Percentiles rank a stretch among this genome's conserved stretches.
phyloP scores from a whole-genome alignment of 805 yeast genomes.

The Helenozyma rhizophorensis region DNA sequence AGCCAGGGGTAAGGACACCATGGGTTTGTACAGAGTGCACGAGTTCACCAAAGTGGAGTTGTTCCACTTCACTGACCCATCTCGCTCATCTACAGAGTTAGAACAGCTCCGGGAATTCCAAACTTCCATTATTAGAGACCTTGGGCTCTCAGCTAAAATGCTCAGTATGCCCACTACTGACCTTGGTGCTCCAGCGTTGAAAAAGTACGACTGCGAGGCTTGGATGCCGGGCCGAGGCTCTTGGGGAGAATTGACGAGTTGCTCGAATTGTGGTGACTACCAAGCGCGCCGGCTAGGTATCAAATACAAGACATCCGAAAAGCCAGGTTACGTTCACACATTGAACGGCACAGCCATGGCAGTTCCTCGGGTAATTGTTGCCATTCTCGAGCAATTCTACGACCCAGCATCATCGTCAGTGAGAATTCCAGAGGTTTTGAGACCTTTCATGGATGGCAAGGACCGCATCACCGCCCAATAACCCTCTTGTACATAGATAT shows the following conservation, averaged over 20 bases:
- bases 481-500: slow-evolving; percentile 2
- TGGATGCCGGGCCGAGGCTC: slow-evolving; percentile 96
- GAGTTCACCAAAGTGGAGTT: slow-evolving; percentile 95
- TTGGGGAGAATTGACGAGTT: slow-evolving; percentile 91
- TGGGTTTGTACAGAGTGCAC: slow-evolving; percentile 90
- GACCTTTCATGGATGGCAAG: slow-evolving; percentile 68
- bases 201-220: slow-evolving; percentile 91
- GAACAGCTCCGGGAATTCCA: slow-evolving; percentile 64
- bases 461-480: slow-evolving; percentile 19
- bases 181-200: slow-evolving; percentile 88
- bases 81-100: slow-evolving; percentile 46
- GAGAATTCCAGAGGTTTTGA: slow-evolving; percentile 61
- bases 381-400: slow-evolving; percentile 83
- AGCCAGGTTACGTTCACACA: slow-evolving; percentile 64
- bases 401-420: slow-evolving; percentile 53
- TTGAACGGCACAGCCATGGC: slow-evolving; percentile 96
- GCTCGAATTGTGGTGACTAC: slow-evolving; percentile 89
- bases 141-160: slow-evolving; percentile 79
- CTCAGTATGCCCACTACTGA: slow-evolving; percentile 88
- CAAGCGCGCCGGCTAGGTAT: slow-evolving; percentile 84
- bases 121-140: slow-evolving; percentile 51
- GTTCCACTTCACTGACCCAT: slow-evolving; percentile 63
- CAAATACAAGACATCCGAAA: slow-evolving; percentile 38
- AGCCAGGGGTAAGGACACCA: slow-evolving; percentile 88
- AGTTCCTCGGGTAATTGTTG: slow-evolving; percentile 84